A percentile compares a stretch with the other conserved stretches of the same genome.
These are phyloP conservation scores for Chrysoporthe puriensis DNA, from an alignment of 2,329 filamentous ascomycete species.

Conservation along the genomic window DNA sequence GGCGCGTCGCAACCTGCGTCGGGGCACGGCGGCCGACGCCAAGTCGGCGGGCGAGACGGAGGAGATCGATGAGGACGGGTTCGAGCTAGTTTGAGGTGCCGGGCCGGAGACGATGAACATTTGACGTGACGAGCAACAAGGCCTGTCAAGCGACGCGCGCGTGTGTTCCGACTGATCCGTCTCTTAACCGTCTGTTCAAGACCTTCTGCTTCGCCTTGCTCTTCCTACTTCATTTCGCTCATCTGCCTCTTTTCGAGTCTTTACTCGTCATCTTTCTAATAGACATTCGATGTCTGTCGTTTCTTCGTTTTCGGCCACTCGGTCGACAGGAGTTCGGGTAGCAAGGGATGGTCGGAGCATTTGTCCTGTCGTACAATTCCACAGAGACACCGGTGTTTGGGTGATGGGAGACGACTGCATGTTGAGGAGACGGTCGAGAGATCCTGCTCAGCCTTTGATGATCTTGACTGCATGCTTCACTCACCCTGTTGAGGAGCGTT, in stretches of 20 bases:
- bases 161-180: not conserved
- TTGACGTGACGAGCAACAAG: not conserved
- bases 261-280: slow-evolving; percentile 16
- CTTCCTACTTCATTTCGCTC: slow-evolving; percentile 1
- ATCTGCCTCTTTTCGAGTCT: not conserved
- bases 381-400: slow-evolving; percentile 25
- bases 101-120: not conserved
- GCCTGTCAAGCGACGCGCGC: not conserved
- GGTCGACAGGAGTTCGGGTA: slow-evolving; percentile 19
- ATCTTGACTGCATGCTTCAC: slow-evolving; percentile 4
- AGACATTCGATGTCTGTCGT: slow-evolving; percentile 7
- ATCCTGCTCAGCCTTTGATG: slow-evolving; percentile 9
- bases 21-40: slow-evolving; percentile 30
- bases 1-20: slow-evolving; percentile 47
- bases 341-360: slow-evolving; percentile 15
- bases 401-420: slow-evolving; percentile 12
- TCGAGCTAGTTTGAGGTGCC: slow-evolving; percentile 43
- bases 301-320: slow-evolving; percentile 8
- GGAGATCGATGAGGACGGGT: slow-evolving; percentile 45
- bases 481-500: not conserved
- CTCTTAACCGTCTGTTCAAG: not conserved
- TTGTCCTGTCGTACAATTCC: slow-evolving; percentile 23
- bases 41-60: slow-evolving; percentile 33
- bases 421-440: slow-evolving; percentile 13
- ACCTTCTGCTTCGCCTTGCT: not conserved